A percentile compares a stretch with the other conserved stretches of the same genome.
Conservation (phyloP, 768 basidiomycete genomes). For the Suillus americanus region DNA sequence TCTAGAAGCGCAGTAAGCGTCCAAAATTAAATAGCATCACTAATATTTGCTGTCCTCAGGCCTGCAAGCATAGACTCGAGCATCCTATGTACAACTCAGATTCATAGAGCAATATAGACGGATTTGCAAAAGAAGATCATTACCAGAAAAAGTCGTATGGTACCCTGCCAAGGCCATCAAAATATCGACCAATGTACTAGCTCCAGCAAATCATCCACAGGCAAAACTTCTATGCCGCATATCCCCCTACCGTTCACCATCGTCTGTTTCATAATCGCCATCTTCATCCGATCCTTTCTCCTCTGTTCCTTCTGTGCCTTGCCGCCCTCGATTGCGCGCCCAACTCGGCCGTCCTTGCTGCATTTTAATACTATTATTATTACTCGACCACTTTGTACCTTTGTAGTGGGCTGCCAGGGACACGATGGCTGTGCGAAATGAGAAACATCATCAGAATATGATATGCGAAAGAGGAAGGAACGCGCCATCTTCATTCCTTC, state of each 20-base stretch:
- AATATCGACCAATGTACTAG: background rate
- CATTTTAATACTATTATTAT: slow-evolving; percentile 10
- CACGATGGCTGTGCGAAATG: slow-evolving; percentile 18
- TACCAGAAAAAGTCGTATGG: background rate
- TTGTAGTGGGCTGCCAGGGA: slow-evolving; percentile 28
- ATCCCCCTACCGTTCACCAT: slow-evolving; percentile 11
- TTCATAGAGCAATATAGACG: background rate
- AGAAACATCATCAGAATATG: slow-evolving; percentile 5
- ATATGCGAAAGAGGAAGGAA: slow-evolving; percentile 8
- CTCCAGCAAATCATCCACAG: background rate
- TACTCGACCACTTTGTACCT: slow-evolving; percentile 9
- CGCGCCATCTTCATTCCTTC: slow-evolving; percentile 49
- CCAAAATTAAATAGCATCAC: background rate
- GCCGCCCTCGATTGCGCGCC: slow-evolving; percentile 16
- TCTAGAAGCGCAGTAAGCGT: background rate
- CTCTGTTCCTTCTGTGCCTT: background rate
- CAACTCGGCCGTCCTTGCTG: slow-evolving; percentile 25
- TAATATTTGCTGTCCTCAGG: background rate
- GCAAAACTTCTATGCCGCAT: background rate
- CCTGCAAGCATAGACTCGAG: background rate
- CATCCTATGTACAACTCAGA: background rate
- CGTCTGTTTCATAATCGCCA: slow-evolving; percentile 22
- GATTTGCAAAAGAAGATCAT: background rate
- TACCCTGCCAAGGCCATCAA: slow-evolving; percentile 1
- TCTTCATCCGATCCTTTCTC: slow-evolving; percentile 16